Conservation (phyloP, 768 basidiomycete genomes). For the Leccinum variicolor region DNA sequence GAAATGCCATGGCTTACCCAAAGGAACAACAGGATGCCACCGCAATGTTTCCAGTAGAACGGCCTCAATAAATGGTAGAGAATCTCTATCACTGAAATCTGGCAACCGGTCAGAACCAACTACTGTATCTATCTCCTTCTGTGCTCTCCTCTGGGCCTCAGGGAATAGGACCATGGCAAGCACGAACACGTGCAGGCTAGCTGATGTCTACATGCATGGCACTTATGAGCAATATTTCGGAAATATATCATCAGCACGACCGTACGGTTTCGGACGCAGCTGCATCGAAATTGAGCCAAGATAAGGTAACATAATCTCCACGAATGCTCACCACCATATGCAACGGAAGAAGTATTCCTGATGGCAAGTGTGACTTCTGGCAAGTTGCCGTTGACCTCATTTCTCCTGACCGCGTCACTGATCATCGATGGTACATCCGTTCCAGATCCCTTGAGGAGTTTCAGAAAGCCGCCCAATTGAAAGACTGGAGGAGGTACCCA, state of each 20-base stretch:
- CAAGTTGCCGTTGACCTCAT: constrained; percentile 15
- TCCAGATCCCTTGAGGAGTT: constrained; percentile 14
- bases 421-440: constrained; percentile 20
- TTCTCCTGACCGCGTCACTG: constrained; percentile 15
- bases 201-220: constrained; percentile 17
- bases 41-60: constrained; percentile 20
- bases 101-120: constrained; percentile 21
- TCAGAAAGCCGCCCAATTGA: neutral
- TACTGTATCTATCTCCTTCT: constrained; percentile 23
- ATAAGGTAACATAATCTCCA: neutral
- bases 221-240: neutral
- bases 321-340: constrained; percentile 20
- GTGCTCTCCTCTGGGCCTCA: constrained; percentile 20
- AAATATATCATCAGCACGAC: neutral
- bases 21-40: constrained; percentile 21
- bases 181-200: constrained; percentile 19
- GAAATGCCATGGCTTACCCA: constrained; percentile 15
- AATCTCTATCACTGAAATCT: constrained; percentile 18
- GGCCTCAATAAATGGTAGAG: constrained; percentile 26
- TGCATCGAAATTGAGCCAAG: constrained; percentile 8
- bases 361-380: constrained; percentile 21
- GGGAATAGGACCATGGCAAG: constrained; percentile 30
- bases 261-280: constrained; percentile 28
- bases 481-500: neutral
- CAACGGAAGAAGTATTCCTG: constrained; percentile 19